Base-by-base conservation (phyloP, 495 filamentous ascomycete genomes). In the Lentithecium fluviatile region DNA sequence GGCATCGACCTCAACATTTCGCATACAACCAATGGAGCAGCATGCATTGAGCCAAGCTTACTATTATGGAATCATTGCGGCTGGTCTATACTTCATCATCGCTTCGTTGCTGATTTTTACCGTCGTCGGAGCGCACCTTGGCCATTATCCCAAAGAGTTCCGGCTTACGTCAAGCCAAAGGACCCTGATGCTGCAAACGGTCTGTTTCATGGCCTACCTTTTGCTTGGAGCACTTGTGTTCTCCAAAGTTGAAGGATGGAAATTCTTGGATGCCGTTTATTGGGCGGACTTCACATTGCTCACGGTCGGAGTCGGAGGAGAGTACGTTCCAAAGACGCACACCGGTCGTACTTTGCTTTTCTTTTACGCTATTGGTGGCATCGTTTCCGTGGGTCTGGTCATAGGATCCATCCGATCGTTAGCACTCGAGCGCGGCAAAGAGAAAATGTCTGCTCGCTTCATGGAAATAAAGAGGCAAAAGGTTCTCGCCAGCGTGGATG, bases 161-260 rank as follows among this genome's bases (percentile, higher is more conserved):
- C 80, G 83, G 40, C 78, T 91, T 25, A 91, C 86, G 2, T 78
- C 79, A 42, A 83, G 82, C 57, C 89, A 95, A 72, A 80, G 91
- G 23, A 94, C 89, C 0, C 73, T 96, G 32, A 95, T 95, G 88
- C 73, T 95, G 25, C 91, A 95, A 66, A 95, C 89, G 1, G 93
- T 94, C 66, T 73, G 80, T 24, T 87, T 95, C 70, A 77, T 88
- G 45, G 74, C 86, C 7, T 95, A 94, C 65, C 78, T 95, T 10
- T 80, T 91, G 2, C 65, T 87, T 12, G 90, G 91, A 6, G 83
- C 90, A 1, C 74, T 85, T 15, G 75, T 94, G 0, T 96, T 86
- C 68, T 80, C 80, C 7, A 77, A 77, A 8, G 74, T 95, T 36
- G 91, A 96, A 73, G 79, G 77, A 6, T 96, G 91, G 91, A 67